Percentiles rank a stretch among this genome's conserved stretches.
Conservation (phyloP, 345 rosid species). For the Arabidopsis arenosa region DNA sequence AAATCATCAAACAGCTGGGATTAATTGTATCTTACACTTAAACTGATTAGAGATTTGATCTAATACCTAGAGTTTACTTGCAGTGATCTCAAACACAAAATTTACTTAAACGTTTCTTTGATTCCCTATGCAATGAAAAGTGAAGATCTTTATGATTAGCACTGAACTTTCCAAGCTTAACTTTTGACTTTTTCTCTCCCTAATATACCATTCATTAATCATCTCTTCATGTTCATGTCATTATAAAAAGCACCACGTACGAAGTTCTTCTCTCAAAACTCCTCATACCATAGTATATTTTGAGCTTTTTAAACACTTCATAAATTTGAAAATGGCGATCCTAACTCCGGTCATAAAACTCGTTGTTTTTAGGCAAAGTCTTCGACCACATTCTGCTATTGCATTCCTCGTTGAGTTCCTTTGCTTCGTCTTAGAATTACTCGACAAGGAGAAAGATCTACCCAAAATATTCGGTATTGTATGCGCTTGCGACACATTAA, state of each 20-base stretch:
- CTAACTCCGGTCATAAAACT: slow-evolving; percentile 39
- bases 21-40: slow-evolving; percentile 19
- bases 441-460: slow-evolving; percentile 38
- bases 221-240: neutral
- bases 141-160: slow-evolving; percentile 26
- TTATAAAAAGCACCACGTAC: slow-evolving; percentile 18
- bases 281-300: neutral
- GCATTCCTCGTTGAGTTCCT: slow-evolving; percentile 47
- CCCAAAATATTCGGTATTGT: slow-evolving; percentile 40
- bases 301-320: neutral
- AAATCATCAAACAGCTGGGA: slow-evolving; percentile 24
- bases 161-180: slow-evolving; percentile 19
- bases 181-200: slow-evolving; percentile 35
- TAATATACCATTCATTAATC: slow-evolving; percentile 28
- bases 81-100: slow-evolving; percentile 3
- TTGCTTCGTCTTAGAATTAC: slow-evolving; percentile 42
- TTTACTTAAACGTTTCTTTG: neutral
- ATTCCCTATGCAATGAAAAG: slow-evolving; percentile 40
- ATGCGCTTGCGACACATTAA: slow-evolving; percentile 44
- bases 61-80: neutral
- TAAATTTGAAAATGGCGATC: slow-evolving; percentile 33
- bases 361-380: slow-evolving; percentile 41
- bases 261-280: neutral
- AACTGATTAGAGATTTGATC: neutral
- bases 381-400: slow-evolving; percentile 44